These are phyloP conservation scores for Mycena chlorophos DNA, from an alignment of 768 basidiomycete species.

Conservation along the genomic window DNA sequence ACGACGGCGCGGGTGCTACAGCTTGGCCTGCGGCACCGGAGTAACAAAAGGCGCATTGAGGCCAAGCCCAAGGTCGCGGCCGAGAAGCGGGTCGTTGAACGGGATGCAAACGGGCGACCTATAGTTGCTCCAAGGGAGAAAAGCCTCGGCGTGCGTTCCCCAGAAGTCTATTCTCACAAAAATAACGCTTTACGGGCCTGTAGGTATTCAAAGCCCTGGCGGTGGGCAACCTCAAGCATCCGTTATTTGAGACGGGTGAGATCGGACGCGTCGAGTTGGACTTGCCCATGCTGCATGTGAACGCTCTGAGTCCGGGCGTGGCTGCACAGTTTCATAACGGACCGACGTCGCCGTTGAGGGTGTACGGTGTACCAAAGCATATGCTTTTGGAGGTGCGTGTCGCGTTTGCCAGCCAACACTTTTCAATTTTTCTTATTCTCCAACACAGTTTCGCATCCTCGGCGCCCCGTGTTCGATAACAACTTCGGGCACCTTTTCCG, in stretches of 20 bases:
- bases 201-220: conserved; percentile 50
- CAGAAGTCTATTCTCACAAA: not conserved
- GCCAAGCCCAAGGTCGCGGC: not conserved
- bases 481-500: conserved; percentile 35
- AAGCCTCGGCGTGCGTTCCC: conserved; percentile 31
- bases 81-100: not conserved
- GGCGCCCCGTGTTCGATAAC: conserved; percentile 74
- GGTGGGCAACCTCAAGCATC: conserved; percentile 36
- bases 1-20: conserved; percentile 1
- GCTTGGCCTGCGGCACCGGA: conserved; percentile 6
- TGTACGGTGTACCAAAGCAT: conserved; percentile 72
- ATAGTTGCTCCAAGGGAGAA: conserved; percentile 24
- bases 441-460: conserved; percentile 62
- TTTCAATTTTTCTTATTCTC: not conserved
- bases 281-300: conserved; percentile 43
- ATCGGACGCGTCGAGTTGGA: conserved; percentile 31
- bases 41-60: not conserved
- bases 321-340: conserved; percentile 32
- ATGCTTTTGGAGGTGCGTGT: conserved; percentile 68
- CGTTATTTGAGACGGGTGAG: conserved; percentile 40
- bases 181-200: not conserved
- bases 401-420: too few species aligned
- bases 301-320: conserved; percentile 7
- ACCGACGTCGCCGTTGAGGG: conserved; percentile 40
- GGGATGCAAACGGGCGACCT: conserved; percentile 12